A percentile compares a stretch with the other conserved stretches of the same genome.
phyloP scores from a whole-genome alignment of 2,329 filamentous ascomycete genomes.

The Colletotrichum horii region DNA sequence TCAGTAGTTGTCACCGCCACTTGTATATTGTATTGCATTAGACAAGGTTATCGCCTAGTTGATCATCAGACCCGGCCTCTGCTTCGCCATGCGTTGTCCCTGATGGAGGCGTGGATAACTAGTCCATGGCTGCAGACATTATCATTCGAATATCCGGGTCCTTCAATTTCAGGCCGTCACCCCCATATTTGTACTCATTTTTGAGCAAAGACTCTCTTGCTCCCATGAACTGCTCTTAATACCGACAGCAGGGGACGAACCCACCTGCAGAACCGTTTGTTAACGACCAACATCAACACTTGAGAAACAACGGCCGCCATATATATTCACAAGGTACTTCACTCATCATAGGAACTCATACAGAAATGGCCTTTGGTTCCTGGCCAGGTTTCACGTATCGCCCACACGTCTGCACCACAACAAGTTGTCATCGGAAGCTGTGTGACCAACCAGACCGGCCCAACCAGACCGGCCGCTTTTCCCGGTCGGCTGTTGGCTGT shows the following conservation, averaged over 20 bases:
- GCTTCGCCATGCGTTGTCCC: background rate
- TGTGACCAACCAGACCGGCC: too few relatives aligned
- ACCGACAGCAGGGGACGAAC: background rate
- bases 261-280: background rate
- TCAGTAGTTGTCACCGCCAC: background rate
- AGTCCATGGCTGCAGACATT: too few relatives aligned
- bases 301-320: background rate
- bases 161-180: background rate
- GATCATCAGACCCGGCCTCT: background rate
- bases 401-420: background rate
- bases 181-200: background rate
- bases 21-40: background rate
- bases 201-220: too few relatives aligned
- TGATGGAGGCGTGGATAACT: too few relatives aligned
- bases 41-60: background rate
- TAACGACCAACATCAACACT: background rate
- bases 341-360: background rate
- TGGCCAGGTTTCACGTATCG: background rate
- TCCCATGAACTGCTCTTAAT: background rate
- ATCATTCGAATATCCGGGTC: too few relatives aligned
- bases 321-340: background rate
- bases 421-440: background rate
- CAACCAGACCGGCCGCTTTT: background rate
- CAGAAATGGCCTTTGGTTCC: too few relatives aligned
- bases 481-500: background rate